Evolutionary conservation across 352 stramenopile genomes (phyloP), one percentile per base, ranked within the genome.

Genomic region (Pythium guiyangense): DNA sequence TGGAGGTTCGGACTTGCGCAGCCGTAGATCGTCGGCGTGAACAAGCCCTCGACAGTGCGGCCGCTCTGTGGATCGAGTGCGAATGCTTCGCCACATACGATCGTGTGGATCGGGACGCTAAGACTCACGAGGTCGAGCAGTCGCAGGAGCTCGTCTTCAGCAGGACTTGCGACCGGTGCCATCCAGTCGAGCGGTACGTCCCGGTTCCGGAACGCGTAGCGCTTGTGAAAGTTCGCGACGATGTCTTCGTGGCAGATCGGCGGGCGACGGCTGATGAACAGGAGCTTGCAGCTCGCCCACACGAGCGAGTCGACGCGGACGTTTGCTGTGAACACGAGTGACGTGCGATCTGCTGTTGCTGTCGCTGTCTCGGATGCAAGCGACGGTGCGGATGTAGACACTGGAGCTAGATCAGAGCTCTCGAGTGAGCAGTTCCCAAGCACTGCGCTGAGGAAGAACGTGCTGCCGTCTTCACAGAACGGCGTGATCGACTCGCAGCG

Each of bases 381-480:
- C 39, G 39, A 20, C 11, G 14, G 3, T 10, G 39, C 18, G 39
- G n/a, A 2, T 14, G 39, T 20, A 20, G 39, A 6, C 18, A 20
- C 8, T 0, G 39, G 8, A 6, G 17, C 5, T 6, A 5, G 6
- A 22, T 18, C 39, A 15, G 39, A 1, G 39, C 39, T 44, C 12
- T 59, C 52, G 9, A 74, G 27, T 8, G 66, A 37, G 48, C 67
- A 82, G 48, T 73, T 60, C 6, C 52, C 53, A 10, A 68, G 62
- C 34, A 72, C 62, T 5, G 71, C 48, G 15, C 61, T 68, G 47
- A 77, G 57, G 35, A 79, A 79, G 56, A 67, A 60, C 15, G 37
- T 56, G 44, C 55, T 59, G 5, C 6, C 8, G 5, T 73, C 44
- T 8, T 34, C 37, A 17, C 61, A 66, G 22, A 66, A 61, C 1